A percentile compares a stretch with the other conserved stretches of the same genome.
Evolutionary conservation across 2,329 filamentous ascomycete species (phyloP).

Genomic region (Dactylellina sp.): DNA sequence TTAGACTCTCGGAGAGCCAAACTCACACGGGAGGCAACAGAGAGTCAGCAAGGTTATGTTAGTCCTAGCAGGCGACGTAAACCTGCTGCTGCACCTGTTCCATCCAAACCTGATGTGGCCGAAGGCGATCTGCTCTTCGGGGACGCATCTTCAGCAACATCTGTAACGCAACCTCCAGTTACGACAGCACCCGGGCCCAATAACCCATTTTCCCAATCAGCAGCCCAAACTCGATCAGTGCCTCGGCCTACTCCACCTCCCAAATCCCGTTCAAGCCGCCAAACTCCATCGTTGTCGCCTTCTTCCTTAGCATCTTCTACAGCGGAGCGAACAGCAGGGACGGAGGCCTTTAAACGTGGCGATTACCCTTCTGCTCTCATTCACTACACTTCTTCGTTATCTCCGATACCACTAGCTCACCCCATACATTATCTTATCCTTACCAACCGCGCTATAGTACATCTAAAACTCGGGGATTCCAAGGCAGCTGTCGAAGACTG

Average conservation of each 20-base stretch:
- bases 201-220: slow-evolving; percentile 62
- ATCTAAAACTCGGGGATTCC: slow-evolving; percentile 89
- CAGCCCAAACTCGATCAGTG: slow-evolving; percentile 59
- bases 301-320: slow-evolving; percentile 79
- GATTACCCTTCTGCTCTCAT: slow-evolving; percentile 89
- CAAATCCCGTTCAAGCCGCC: slow-evolving; percentile 68
- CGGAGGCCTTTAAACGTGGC: slow-evolving; percentile 90
- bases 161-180: slow-evolving; percentile 32
- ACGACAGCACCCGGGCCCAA: slow-evolving; percentile 59
- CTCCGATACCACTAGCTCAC: slow-evolving; percentile 79
- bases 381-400: slow-evolving; percentile 81
- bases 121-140: slow-evolving; percentile 73
- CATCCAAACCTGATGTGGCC: slow-evolving; percentile 65
- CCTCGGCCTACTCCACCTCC: slow-evolving; percentile 62
- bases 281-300: slow-evolving; percentile 75
- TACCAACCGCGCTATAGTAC: slow-evolving; percentile 89
- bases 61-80: slow-evolving; percentile 83
- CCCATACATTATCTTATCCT: slow-evolving; percentile 88
- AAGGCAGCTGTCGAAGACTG: slow-evolving; percentile 88
- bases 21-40: slow-evolving; percentile 77
- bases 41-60: slow-evolving; percentile 84
- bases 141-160: too few species aligned
- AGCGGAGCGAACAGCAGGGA: slow-evolving; percentile 81
- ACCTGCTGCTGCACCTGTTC: slow-evolving; percentile 63
- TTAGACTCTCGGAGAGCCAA: slow-evolving; percentile 55